phyloP scores from a whole-genome alignment of 768 basidiomycete species.

The Phylloporus arenicola region DNA sequence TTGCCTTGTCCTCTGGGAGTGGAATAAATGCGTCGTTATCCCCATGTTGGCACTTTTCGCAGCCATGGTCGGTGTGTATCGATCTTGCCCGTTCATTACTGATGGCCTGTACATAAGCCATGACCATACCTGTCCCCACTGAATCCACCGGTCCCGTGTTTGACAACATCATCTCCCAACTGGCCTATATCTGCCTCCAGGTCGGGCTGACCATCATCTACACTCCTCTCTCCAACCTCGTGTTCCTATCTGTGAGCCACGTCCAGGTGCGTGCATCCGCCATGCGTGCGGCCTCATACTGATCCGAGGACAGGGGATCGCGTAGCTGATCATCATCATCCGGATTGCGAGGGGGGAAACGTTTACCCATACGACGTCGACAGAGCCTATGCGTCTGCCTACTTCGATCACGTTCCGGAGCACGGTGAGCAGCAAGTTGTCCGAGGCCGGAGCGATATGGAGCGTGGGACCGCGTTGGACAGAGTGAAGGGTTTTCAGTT shows the following conservation, averaged over 20 bases:
- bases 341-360: conserved; percentile 31
- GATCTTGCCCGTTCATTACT: neutral
- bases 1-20: conserved; percentile 14
- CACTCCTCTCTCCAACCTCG: conserved; percentile 32
- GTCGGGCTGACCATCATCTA: too few species aligned
- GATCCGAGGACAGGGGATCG: conserved; percentile 21
- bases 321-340: conserved; percentile 33
- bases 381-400: neutral
- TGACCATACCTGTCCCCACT: conserved; percentile 12
- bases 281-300: neutral
- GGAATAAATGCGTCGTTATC: conserved; percentile 10
- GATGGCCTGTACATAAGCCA: conserved; percentile 1
- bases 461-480: too few species aligned
- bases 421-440: too few species aligned
- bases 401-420: conserved; percentile 7
- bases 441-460: too few species aligned
- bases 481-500: too few species aligned
- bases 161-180: too few species aligned
- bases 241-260: conserved; percentile 30
- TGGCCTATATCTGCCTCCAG: too few species aligned
- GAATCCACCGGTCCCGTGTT: conserved; percentile 10
- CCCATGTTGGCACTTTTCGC: conserved; percentile 9
- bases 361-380: conserved; percentile 4
- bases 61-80: conserved; percentile 14
- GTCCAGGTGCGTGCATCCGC: conserved; percentile 22